Evolutionary conservation across 1,284 basidiomycete genomes (phyloP).

Genomic region (Ustilago shanxiensis): DNA sequence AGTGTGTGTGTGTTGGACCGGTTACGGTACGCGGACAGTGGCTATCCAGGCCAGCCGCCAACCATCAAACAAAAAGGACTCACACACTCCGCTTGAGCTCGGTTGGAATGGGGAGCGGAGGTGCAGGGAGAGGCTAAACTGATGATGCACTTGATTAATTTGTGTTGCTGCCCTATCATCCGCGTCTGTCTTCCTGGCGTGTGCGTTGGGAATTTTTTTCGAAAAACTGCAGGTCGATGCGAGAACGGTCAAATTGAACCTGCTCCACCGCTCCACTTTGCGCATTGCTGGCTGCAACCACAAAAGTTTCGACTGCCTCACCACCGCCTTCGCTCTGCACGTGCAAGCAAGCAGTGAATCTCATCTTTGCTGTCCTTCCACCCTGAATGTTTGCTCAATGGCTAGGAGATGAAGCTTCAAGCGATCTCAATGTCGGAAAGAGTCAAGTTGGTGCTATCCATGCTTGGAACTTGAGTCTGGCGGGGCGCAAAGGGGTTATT

Average conservation of each 20-base stretch:
- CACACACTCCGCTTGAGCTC: background rate
- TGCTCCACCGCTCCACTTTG: too few relatives aligned
- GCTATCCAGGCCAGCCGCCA: background rate
- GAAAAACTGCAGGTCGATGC: background rate
- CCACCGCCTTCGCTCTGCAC: background rate
- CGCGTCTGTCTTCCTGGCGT: background rate
- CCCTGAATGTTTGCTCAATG: background rate
- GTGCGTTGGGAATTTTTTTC: background rate
- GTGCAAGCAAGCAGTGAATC: background rate
- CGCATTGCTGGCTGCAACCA: background rate
- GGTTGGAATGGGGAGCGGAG: background rate
- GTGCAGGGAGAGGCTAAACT: background rate
- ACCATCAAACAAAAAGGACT: background rate
- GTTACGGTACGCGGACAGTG: background rate
- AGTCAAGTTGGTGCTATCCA: background rate
- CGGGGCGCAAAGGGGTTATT: background rate
- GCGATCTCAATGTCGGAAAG: background rate
- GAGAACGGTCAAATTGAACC: background rate
- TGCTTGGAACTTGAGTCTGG: background rate
- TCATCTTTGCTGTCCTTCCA: background rate
- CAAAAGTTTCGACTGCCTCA: background rate
- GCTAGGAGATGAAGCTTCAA: background rate
- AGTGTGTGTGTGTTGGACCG: background rate
- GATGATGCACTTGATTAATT: background rate
- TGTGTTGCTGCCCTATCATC: background rate